Evolutionary conservation across 2,329 filamentous ascomycete genomes (phyloP).

Genomic region (Trichophyton equinum): DNA sequence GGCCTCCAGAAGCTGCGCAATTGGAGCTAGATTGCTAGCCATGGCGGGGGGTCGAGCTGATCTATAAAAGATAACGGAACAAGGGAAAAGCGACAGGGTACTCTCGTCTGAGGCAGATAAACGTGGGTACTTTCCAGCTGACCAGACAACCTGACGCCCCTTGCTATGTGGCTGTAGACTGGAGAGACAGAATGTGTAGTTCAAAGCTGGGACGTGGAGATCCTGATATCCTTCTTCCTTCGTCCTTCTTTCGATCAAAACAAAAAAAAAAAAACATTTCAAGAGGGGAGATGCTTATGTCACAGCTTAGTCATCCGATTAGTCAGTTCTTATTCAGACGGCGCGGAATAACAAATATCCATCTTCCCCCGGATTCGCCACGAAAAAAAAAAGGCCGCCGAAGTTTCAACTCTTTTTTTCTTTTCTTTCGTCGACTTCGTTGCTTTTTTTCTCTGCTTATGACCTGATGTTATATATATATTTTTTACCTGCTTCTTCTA

Average conservation of each 20-base stretch:
- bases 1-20: conserved; percentile 77
- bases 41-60: conserved; percentile 31
- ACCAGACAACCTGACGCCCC: background rate
- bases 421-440: too few species aligned
- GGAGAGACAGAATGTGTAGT: background rate
- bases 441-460: too few species aligned
- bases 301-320: background rate
- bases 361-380: conserved; percentile 10
- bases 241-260: background rate
- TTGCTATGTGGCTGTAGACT: background rate
- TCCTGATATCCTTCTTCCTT: background rate
- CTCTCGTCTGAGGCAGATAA: background rate
- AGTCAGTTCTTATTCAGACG: conserved; percentile 1
- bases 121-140: background rate
- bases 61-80: conserved; percentile 15
- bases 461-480: too few species aligned
- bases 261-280: background rate
- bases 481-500: too few species aligned
- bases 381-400: background rate
- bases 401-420: too few species aligned
- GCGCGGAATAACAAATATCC: background rate
- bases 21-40: conserved; percentile 47
- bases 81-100: background rate
- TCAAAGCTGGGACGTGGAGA: background rate
- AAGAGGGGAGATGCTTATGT: background rate